Base-by-base conservation (phyloP, 805 yeast genomes). In the Zygosaccharomyces rouxii region DNA sequence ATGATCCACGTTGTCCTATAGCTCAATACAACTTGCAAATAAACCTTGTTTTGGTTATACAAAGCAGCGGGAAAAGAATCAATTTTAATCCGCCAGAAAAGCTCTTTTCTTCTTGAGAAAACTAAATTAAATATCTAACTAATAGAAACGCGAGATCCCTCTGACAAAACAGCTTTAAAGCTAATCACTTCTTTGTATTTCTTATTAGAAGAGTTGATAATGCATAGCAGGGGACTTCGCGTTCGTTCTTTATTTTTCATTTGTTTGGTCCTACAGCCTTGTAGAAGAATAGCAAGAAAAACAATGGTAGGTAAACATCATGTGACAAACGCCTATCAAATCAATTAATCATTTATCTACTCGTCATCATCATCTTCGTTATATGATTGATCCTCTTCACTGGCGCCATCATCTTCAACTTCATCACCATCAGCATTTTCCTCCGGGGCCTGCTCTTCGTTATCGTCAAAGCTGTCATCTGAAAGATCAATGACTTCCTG, bases 381-480 rank as follows among this genome's bases (percentile, higher is more conserved):
- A 28, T 60, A 54, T 1, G 60, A 57, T 7, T 21, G 59, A 22
- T 59, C 63, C 5, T 33, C 37, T 33, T 16, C 37, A 16, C 16
- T 9, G 21, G 22, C 7, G 6, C 4, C 37, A 14, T 33, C 35
- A 14, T 30, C 54, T 10, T 46, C 51, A 22, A n/a, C n/a, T n/a
- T 38, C 21, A 14, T 29, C 35, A 16, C 13, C 28, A 16, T 23
- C 22, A 16, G 5, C 42, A 13, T 28, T 14, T 14, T 42, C 37
- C n/a, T 51, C 45, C 3, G 38, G 54, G 4, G 40, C 54, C 5
- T 51, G 53, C 3, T 49, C 59, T 31, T 56, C 62, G 19, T 56
- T 62, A 18, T 59, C 65, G 14, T 55, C 42, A 28, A 59, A 58
- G 38, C 64, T 58, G 39, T 62, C 63, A 31, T 63, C 68, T 0